These are phyloP conservation scores for Dothistroma pini DNA, from an alignment of 2,329 filamentous ascomycete genomes.

Conservation along the genomic window DNA sequence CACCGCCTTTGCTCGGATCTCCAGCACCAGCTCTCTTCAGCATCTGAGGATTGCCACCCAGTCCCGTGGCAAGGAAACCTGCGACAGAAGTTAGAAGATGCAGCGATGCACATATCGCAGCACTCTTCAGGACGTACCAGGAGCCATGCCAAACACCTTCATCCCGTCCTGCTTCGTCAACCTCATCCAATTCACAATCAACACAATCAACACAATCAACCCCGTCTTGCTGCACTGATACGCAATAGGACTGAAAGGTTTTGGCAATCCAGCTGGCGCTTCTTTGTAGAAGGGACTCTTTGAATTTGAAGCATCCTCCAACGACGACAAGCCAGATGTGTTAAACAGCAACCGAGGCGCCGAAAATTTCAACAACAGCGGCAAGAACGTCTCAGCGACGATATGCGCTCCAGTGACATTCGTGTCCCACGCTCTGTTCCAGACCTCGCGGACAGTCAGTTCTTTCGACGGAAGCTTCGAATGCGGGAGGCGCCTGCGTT, in stretches of 20 bases:
- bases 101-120: neutral
- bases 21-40: slow-evolving; percentile 30
- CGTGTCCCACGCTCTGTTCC: slow-evolving; percentile 36
- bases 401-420: slow-evolving; percentile 41
- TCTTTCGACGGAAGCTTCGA: slow-evolving; percentile 28
- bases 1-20: slow-evolving; percentile 31
- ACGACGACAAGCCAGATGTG: slow-evolving; percentile 41
- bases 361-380: slow-evolving; percentile 37
- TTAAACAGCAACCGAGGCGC: slow-evolving; percentile 39
- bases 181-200: slow-evolving; percentile 46
- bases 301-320: slow-evolving; percentile 34
- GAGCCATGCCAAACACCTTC: slow-evolving; percentile 44
- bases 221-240: slow-evolving; percentile 42
- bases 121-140: neutral
- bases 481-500: slow-evolving; percentile 52
- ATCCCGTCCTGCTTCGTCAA: slow-evolving; percentile 38
- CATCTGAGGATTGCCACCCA: slow-evolving; percentile 32
- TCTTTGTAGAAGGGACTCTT: neutral
- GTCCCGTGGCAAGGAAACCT: slow-evolving; percentile 42
- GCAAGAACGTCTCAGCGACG: slow-evolving; percentile 35
- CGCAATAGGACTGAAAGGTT: slow-evolving; percentile 28
- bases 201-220: slow-evolving; percentile 41
- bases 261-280: slow-evolving; percentile 43
- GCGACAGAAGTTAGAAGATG: slow-evolving; percentile 15
- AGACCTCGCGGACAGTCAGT: slow-evolving; percentile 36